Conservation (phyloP, 2,329 filamentous ascomycete genomes). For the Pestalotiopsis sp. region DNA sequence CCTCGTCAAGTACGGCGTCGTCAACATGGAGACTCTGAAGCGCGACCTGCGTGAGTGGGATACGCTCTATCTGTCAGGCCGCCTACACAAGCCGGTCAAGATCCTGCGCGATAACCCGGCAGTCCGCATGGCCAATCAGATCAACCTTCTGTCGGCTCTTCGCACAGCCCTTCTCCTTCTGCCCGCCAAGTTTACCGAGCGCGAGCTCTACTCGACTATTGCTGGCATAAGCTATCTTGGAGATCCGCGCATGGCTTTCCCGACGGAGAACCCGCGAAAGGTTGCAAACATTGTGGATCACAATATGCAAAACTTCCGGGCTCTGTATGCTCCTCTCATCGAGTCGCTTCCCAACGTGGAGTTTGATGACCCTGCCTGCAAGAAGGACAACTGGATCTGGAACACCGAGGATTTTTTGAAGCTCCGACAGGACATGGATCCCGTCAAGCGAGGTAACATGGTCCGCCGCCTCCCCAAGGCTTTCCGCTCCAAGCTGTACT, state of each 20-base stretch:
- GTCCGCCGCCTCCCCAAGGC: conserved; percentile 83
- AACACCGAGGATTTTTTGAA: conserved; percentile 64
- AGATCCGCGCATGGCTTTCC: conserved; percentile 91
- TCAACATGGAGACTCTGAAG: conserved; percentile 88
- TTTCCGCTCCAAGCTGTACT: conserved; percentile 89
- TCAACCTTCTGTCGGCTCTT: conserved; percentile 89
- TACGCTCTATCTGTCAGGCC: conserved; percentile 92
- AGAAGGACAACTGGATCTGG: conserved; percentile 60
- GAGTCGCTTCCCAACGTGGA: conserved; percentile 85
- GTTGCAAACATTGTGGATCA: conserved; percentile 91
- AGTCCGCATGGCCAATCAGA: conserved; percentile 91
- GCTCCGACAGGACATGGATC: conserved; percentile 89
- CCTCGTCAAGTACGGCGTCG: conserved; percentile 96
- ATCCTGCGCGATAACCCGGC: conserved; percentile 92
- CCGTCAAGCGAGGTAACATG: conserved; percentile 90
- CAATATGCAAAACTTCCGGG: conserved; percentile 88
- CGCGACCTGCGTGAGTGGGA: conserved; percentile 88
- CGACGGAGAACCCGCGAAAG: conserved; percentile 88
- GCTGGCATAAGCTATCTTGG: conserved; percentile 91
- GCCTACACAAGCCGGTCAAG: conserved; percentile 93
- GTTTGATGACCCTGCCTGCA: conserved; percentile 67
- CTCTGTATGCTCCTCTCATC: conserved; percentile 86
- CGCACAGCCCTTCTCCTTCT: conserved; percentile 87
- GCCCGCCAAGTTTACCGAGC: conserved; percentile 80
- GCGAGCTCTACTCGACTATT: conserved; percentile 86